A percentile compares a stretch with the other conserved stretches of the same genome.
These are phyloP conservation scores for Diversispora epigaea DNA, from an alignment of 192 early-diverging fungal genomes.

Conservation along the genomic window DNA sequence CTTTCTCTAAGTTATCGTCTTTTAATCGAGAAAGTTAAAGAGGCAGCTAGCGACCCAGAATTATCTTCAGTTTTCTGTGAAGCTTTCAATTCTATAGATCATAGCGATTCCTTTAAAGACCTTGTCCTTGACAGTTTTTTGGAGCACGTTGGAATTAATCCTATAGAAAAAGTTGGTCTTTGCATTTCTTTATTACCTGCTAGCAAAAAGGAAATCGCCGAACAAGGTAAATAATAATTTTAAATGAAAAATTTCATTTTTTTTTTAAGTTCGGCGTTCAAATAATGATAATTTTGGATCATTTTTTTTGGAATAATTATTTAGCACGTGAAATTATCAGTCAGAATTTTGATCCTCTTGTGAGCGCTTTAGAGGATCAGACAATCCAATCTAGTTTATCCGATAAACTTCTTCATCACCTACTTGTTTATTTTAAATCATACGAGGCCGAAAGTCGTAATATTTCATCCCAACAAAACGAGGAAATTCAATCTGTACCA, in stretches of 20 bases:
- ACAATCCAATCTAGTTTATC: slow-evolving; percentile 11
- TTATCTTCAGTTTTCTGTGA: slow-evolving; percentile 44
- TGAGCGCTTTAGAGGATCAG: slow-evolving; percentile 10
- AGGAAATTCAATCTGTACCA: not conserved
- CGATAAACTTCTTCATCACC: not conserved
- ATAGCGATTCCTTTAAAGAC: slow-evolving; percentile 45
- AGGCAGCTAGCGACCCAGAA: slow-evolving; percentile 38
- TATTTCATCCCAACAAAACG: slow-evolving; percentile 12
- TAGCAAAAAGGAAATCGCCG: slow-evolving; percentile 40
- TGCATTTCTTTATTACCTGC: slow-evolving; percentile 42
- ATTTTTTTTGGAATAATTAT: not conserved
- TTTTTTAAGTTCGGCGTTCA: not conserved
- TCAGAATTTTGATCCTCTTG: slow-evolving; percentile 25
- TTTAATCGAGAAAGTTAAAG: slow-evolving; percentile 42
- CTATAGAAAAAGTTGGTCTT: slow-evolving; percentile 42
- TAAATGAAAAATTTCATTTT: not conserved
- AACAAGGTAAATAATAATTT: slow-evolving; percentile 43
- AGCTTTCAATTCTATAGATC: slow-evolving; percentile 46
- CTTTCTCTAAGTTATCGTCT: slow-evolving; percentile 43
- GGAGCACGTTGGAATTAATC: slow-evolving; percentile 39
- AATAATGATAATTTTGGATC: not conserved
- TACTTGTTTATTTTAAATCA: slow-evolving; percentile 29
- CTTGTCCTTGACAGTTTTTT: slow-evolving; percentile 46
- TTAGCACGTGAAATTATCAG: slow-evolving; percentile 28
- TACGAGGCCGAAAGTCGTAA: slow-evolving; percentile 14